Conservation (phyloP, 768 basidiomycete genomes). For the Lentinula edodes region DNA sequence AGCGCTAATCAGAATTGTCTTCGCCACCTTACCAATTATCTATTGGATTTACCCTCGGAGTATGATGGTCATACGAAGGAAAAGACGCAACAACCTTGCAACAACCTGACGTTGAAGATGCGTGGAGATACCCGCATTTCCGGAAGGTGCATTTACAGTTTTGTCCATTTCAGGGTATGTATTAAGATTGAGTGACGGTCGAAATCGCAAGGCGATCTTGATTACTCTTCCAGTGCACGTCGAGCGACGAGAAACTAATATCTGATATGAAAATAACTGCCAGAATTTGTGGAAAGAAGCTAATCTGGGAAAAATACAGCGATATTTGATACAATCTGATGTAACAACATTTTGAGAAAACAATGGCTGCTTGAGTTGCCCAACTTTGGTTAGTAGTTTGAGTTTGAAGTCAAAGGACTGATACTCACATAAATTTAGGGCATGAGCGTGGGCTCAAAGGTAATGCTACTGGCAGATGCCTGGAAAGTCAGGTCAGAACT, state of each 20-base stretch:
- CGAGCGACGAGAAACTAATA: background rate
- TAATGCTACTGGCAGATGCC: slow-evolving; percentile 11
- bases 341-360: background rate
- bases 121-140: background rate
- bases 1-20: slow-evolving; percentile 1
- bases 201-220: background rate
- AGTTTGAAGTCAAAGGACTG: background rate
- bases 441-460: slow-evolving; percentile 14
- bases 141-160: background rate
- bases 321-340: background rate
- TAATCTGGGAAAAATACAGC: background rate
- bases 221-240: background rate
- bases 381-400: background rate
- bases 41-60: background rate
- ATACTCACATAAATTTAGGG: slow-evolving; percentile 3
- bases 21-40: background rate
- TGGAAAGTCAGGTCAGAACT: slow-evolving; percentile 20
- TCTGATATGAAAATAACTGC: background rate
- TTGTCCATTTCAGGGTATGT: background rate
- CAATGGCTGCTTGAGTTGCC: background rate
- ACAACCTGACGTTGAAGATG: background rate
- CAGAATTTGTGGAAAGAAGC: background rate
- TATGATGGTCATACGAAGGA: background rate
- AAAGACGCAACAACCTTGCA: background rate
- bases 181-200: background rate